phyloP scores from a whole-genome alignment of 306 rosid species.

The Citrullus colocynthis region DNA sequence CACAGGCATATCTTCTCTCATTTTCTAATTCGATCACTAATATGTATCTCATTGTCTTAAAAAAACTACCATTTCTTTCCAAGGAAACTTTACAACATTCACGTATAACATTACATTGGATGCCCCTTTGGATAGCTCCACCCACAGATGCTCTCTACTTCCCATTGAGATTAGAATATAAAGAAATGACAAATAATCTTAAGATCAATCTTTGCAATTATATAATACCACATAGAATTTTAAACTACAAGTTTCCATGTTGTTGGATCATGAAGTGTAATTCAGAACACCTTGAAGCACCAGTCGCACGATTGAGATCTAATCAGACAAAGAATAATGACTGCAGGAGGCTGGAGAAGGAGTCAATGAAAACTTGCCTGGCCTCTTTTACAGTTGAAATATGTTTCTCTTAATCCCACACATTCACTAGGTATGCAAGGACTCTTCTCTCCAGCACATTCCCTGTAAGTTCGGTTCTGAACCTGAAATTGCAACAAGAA shows the following conservation, averaged over 20 bases:
- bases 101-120: neutral
- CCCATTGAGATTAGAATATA: neutral
- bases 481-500: constrained; percentile 30
- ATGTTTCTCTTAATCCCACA: constrained; percentile 87
- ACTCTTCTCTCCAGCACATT: constrained; percentile 77
- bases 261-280: neutral
- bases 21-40: neutral
- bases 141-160: neutral
- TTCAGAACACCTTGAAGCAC: neutral
- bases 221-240: neutral
- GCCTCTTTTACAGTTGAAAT: constrained; percentile 96
- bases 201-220: neutral
- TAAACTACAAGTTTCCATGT: neutral
- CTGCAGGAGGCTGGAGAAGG: neutral
- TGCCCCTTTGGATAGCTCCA: neutral
- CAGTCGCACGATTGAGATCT: neutral
- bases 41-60: neutral
- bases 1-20: neutral
- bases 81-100: neutral
- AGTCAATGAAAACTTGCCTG: constrained; percentile 37
- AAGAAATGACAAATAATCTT: neutral
- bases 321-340: neutral
- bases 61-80: neutral
- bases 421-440: constrained; percentile 86
- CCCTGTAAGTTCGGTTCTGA: constrained; percentile 53